Evolutionary conservation across 345 rosid species (phyloP).

Genomic region (Odontarrhena argentea): DNA sequence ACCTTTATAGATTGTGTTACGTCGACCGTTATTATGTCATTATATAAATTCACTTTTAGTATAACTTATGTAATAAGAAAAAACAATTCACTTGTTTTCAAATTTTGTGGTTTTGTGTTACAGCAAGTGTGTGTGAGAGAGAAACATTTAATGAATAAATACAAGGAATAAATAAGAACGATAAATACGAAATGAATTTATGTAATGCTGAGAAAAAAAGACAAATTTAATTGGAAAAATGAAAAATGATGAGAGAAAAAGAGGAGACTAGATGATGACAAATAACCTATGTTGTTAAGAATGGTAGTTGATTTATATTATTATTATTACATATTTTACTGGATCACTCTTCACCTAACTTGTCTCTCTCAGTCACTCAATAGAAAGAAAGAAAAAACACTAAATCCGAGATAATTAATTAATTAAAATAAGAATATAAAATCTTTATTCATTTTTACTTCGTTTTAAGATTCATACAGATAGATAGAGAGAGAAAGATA

Average conservation of each 20-base stretch:
- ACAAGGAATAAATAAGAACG: neutral
- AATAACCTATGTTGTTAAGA: constrained; percentile 83
- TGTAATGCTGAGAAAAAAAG: neutral
- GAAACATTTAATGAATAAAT: neutral
- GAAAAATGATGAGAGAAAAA: too few species aligned
- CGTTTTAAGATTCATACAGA: constrained; percentile 32
- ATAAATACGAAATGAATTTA: too few species aligned
- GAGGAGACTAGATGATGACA: constrained; percentile 92
- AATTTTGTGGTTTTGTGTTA: too few species aligned
- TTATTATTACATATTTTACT: constrained; percentile 47
- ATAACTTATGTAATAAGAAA: too few species aligned
- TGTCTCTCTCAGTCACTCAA: constrained; percentile 37
- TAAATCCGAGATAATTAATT: constrained; percentile 31
- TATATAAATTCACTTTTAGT: too few species aligned
- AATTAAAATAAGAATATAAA: constrained; percentile 15
- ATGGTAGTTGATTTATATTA: constrained; percentile 48
- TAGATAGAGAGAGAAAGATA: neutral
- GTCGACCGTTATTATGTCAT: too few species aligned
- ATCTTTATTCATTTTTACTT: constrained; percentile 41
- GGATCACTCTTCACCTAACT: constrained; percentile 76
- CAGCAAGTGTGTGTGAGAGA: too few species aligned
- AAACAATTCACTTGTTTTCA: too few species aligned
- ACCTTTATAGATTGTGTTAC: too few species aligned
- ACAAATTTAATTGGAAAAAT: neutral
- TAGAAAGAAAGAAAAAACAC: constrained; percentile 33